phyloP scores from a whole-genome alignment of 2,329 filamentous ascomycete genomes.

The Drechslera avenae region DNA sequence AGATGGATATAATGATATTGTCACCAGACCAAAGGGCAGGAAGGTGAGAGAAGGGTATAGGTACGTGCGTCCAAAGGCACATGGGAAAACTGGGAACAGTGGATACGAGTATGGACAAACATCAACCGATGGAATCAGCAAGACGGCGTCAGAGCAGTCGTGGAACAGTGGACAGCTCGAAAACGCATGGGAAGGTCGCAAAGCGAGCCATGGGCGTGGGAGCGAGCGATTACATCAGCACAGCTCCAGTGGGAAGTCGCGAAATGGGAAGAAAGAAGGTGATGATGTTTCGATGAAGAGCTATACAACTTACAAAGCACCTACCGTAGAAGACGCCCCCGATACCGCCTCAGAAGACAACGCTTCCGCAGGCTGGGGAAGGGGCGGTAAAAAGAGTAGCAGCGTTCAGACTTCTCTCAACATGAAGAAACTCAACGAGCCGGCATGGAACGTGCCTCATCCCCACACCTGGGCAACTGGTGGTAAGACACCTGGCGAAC shows the following conservation, averaged over 20 bases:
- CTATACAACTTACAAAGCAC: slow-evolving; percentile 26
- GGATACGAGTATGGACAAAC: neutral
- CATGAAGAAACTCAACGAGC: neutral
- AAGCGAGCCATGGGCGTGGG: neutral
- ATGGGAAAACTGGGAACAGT: neutral
- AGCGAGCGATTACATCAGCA: slow-evolving; percentile 1
- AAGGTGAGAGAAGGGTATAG: slow-evolving; percentile 1
- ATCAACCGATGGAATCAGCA: neutral
- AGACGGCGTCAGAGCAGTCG: neutral
- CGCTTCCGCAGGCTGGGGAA: neutral
- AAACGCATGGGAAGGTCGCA: slow-evolving; percentile 2
- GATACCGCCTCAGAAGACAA: slow-evolving; percentile 15
- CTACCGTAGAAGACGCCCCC: slow-evolving; percentile 28
- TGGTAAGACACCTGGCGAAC: neutral
- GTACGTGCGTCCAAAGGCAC: neutral
- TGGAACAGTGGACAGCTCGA: neutral
- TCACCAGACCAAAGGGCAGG: neutral
- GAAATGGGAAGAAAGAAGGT: neutral
- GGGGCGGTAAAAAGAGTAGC: slow-evolving; percentile 5
- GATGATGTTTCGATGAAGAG: slow-evolving; percentile 15
- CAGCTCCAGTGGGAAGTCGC: neutral
- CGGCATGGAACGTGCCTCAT: slow-evolving; percentile 1
- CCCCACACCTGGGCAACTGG: slow-evolving; percentile 6
- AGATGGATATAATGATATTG: neutral
- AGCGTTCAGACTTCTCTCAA: neutral